phyloP scores from a whole-genome alignment of 1,284 basidiomycete species.

The Ganoderma multipileum region DNA sequence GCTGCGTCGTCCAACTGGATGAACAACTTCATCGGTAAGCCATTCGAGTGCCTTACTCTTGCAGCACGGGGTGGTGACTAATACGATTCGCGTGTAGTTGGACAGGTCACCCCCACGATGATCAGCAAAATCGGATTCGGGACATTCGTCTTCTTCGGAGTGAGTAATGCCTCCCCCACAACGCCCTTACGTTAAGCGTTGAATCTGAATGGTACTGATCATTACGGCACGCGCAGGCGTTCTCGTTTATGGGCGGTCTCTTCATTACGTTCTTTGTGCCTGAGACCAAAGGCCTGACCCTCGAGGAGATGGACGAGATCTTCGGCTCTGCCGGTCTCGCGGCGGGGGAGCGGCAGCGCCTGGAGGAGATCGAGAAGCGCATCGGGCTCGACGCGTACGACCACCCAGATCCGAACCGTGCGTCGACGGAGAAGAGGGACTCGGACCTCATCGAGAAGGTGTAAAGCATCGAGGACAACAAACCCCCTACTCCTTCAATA shows the following conservation, averaged over 20 bases:
- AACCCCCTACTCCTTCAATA: background rate
- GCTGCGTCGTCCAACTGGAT: conserved; percentile 79
- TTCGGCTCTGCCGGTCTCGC: conserved; percentile 64
- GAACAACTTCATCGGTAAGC: conserved; percentile 76
- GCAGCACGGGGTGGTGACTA: background rate
- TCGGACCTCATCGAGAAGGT: conserved; percentile 30
- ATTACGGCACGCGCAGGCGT: conserved; percentile 45
- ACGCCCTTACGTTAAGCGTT: background rate
- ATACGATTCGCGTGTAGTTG: conserved; percentile 28
- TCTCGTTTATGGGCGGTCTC: conserved; percentile 67
- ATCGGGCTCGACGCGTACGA: conserved; percentile 54
- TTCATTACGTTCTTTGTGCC: conserved; percentile 72
- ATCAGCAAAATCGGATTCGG: conserved; percentile 61
- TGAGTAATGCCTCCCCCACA: conserved; percentile 38
- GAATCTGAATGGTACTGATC: conserved; percentile 7
- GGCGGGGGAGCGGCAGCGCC: conserved; percentile 59
- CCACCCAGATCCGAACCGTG: conserved; percentile 24
- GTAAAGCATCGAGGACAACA: background rate
- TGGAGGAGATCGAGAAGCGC: conserved; percentile 61
- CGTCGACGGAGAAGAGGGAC: conserved; percentile 25
- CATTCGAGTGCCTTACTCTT: background rate
- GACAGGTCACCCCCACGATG: conserved; percentile 72
- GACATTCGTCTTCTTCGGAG: conserved; percentile 75
- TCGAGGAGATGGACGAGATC: conserved; percentile 77
- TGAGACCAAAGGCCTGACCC: conserved; percentile 70